Evolutionary conservation across 768 basidiomycete species (phyloP).

Genomic region (Auriscalpium orientale): DNA sequence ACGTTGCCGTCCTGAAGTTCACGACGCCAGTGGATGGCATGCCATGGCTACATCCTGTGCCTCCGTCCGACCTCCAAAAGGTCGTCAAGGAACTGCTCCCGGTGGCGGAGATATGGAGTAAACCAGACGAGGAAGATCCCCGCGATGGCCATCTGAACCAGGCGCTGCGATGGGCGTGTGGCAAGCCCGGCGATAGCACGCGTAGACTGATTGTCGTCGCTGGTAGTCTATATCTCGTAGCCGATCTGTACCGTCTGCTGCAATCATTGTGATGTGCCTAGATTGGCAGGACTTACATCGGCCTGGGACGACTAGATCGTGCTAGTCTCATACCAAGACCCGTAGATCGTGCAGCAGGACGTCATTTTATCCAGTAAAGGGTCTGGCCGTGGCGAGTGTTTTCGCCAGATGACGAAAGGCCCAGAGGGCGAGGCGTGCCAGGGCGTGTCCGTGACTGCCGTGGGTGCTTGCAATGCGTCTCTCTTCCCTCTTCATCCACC

Average conservation of each 20-base stretch:
- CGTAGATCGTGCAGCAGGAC: too few species aligned
- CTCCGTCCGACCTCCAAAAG: constrained; percentile 40
- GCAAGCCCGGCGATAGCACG: constrained; percentile 12
- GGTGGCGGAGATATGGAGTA: constrained; percentile 39
- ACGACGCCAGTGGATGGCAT: constrained; percentile 71
- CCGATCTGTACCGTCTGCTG: constrained; percentile 70
- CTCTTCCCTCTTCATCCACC: neutral
- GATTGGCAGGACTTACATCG: too few species aligned
- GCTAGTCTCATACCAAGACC: too few species aligned
- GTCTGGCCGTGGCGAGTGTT: too few species aligned
- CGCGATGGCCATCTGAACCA: constrained; percentile 30
- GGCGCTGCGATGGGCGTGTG: constrained; percentile 40
- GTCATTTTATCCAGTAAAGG: too few species aligned
- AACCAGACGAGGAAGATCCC: constrained; percentile 25
- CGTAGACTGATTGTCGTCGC: constrained; percentile 57
- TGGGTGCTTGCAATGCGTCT: neutral
- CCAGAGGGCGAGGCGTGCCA: too few species aligned
- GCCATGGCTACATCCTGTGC: constrained; percentile 83
- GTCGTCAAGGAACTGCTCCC: constrained; percentile 38
- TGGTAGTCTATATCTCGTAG: constrained; percentile 91
- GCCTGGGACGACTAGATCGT: too few species aligned
- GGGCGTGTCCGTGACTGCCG: too few species aligned
- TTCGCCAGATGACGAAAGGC: too few species aligned
- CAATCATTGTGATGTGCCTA: neutral
- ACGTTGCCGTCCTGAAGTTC: constrained; percentile 55